Conservation (phyloP, 2,329 filamentous ascomycete species). For the Periconia macrospinosa region DNA sequence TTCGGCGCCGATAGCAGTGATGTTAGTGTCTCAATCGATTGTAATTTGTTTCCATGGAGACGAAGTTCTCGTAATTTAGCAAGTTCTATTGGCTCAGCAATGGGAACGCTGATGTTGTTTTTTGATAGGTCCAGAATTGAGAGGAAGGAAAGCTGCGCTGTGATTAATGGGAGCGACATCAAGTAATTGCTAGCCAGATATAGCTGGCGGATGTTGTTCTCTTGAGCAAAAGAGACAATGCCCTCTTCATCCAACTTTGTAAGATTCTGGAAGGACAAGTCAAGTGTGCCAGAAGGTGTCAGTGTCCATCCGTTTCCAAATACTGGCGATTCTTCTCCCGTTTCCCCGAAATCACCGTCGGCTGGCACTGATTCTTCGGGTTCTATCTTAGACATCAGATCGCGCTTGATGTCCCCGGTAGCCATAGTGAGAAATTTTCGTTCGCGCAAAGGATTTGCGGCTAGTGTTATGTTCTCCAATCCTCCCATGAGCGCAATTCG, state of each 20-base stretch:
- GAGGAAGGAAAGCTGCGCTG: constrained; percentile 71
- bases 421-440: constrained; percentile 81
- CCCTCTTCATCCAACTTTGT: constrained; percentile 41
- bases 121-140: constrained; percentile 73
- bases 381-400: constrained; percentile 67
- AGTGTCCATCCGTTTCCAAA: constrained; percentile 29
- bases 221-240: constrained; percentile 48
- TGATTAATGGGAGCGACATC: constrained; percentile 66
- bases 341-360: constrained; percentile 9
- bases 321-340: constrained; percentile 2
- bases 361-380: constrained; percentile 41
- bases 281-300: constrained; percentile 43
- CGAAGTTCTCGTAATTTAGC: constrained; percentile 77
- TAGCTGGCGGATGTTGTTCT: constrained; percentile 57
- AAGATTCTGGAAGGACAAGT: constrained; percentile 47
- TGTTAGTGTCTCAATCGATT: constrained; percentile 66
- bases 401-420: constrained; percentile 78
- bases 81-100: constrained; percentile 60
- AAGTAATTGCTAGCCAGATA: constrained; percentile 80
- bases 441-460: constrained; percentile 88
- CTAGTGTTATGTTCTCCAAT: constrained; percentile 73
- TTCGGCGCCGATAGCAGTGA: constrained; percentile 70
- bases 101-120: constrained; percentile 66
- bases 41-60: constrained; percentile 71
- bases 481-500: constrained; percentile 78